A percentile compares a stretch with the other conserved stretches of the same genome.
Conservation (phyloP, 2,329 filamentous ascomycete species). For the Colletotrichum sp. region DNA sequence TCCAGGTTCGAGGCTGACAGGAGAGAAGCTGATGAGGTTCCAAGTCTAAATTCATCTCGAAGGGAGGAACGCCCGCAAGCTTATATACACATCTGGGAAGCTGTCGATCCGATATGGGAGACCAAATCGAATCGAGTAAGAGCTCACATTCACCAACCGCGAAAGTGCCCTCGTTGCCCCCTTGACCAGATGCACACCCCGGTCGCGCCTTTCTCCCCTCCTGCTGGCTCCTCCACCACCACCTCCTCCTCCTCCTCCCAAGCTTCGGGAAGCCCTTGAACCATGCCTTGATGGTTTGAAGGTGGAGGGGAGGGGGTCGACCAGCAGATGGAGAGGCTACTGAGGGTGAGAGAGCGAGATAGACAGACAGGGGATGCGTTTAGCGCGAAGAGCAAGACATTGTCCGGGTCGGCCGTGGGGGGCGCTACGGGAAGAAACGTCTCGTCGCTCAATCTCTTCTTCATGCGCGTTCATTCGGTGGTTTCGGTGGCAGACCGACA, state of each 20-base stretch:
- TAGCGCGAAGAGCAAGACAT: conserved; percentile 15
- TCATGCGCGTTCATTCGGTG: conserved; percentile 13
- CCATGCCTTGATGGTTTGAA: background rate
- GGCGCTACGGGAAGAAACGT: background rate
- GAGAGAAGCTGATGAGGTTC: conserved; percentile 13
- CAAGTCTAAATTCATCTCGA: background rate
- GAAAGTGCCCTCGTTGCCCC: background rate
- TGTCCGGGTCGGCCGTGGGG: conserved; percentile 17
- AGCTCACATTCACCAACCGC: conserved; percentile 5
- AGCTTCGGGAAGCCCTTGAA: conserved; percentile 1
- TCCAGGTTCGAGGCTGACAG: background rate
- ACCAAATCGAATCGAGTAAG: conserved; percentile 20
- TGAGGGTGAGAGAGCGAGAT: background rate
- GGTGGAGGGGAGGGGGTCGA: background rate
- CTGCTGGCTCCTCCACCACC: background rate
- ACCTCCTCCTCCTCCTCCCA: background rate
- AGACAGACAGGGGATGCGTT: background rate
- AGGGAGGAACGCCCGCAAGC: conserved; percentile 15
- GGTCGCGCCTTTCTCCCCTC: background rate
- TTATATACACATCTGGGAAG: conserved; percentile 14
- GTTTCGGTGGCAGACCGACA: background rate
- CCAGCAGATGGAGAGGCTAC: background rate
- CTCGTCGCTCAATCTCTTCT: conserved; percentile 5
- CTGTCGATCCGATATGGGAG: conserved; percentile 2
- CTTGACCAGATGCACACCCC: background rate